Base-by-base conservation (phyloP, 2,329 filamentous ascomycete genomes). In the Lasiodiplodia hormozganensis region DNA sequence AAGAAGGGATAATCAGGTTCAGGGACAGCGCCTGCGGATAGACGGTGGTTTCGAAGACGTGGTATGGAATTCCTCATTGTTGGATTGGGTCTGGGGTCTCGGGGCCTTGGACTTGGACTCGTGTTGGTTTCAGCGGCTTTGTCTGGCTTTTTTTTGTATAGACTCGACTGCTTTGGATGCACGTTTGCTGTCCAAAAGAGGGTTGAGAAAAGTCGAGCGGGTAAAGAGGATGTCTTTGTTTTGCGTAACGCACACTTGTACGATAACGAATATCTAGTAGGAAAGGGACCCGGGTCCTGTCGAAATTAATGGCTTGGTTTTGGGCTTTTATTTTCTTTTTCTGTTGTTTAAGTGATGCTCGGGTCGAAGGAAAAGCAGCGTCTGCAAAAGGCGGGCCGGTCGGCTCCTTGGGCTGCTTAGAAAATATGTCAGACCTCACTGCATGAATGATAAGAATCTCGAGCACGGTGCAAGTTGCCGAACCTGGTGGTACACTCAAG, bases 181-280 rank as follows among this genome's bases (percentile, higher is more conserved):
- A 18, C 21, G 6, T 8, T 28, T 53, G 51, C 18, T 47, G 43
- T n/a, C 43, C n/a, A 47, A 21, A 47, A 47, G 43, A 47, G 21
- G 43, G 43, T 21, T 21, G n/a, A 14, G 43, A 47, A 47, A 47
- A 47, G 43, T 47, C 43, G n/a, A 47, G 43, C 43, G 43, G n/a
- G 43, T 47, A 47, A 47, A 47, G 43, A 10, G 10, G 43, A 21
- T 31, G 2, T 56, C n/a, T n/a, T 31, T n/a, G 18, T 23, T 31
- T 56, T 14, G 52, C 28, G n/a, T 31, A 47, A 47, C 43, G 43
- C 52, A 56, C 16, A 56, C 52, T 34, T 56, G 52, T 56, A 56
- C 52, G 52, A 56, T 56, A 56, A 56, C 25, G 52, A 56, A 56
- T 34, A 28, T 56, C 28, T n/a, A 36, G 52, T 36, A 31, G 25